Percentiles rank a stretch among this genome's conserved stretches.
These are phyloP conservation scores for Dendrobium nobile DNA, from an alignment of 106 monocot species.

Conservation along the genomic window DNA sequence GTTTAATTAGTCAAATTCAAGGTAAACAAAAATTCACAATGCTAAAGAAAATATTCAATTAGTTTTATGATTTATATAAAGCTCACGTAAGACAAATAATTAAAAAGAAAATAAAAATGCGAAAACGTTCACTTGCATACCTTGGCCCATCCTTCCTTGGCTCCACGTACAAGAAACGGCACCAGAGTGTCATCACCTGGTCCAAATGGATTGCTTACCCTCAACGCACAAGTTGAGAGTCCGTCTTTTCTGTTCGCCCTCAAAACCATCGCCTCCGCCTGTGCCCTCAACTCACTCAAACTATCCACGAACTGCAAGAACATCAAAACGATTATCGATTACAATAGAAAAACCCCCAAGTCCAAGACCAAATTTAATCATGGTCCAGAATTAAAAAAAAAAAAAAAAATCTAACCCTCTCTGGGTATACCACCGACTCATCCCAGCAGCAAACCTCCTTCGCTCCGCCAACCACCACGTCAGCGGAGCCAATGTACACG, in stretches of 20 bases:
- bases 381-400: background rate
- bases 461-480: slow-evolving; percentile 58
- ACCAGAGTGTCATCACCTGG: slow-evolving; percentile 60
- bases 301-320: slow-evolving; percentile 43
- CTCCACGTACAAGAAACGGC: slow-evolving; percentile 39
- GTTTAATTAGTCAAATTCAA: too few relatives aligned
- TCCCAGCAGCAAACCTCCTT: slow-evolving; percentile 26
- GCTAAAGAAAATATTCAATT: background rate
- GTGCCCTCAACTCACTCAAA: slow-evolving; percentile 61
- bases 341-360: background rate
- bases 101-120: background rate
- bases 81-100: background rate
- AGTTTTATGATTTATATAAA: background rate
- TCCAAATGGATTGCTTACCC: slow-evolving; percentile 73
- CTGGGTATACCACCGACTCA: slow-evolving; percentile 64
- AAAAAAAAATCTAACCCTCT: slow-evolving; percentile 30
- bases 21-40: background rate
- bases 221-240: slow-evolving; percentile 64
- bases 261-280: slow-evolving; percentile 67
- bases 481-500: slow-evolving; percentile 67
- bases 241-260: slow-evolving; percentile 45
- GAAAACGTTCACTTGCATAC: slow-evolving; percentile 17
- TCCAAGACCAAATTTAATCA: background rate
- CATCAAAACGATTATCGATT: background rate
- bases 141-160: slow-evolving; percentile 46